Percentiles rank a stretch among this genome's conserved stretches.
These are phyloP conservation scores for Fonsecaea nubica DNA, from an alignment of 2,329 filamentous ascomycete species.

Conservation along the genomic window DNA sequence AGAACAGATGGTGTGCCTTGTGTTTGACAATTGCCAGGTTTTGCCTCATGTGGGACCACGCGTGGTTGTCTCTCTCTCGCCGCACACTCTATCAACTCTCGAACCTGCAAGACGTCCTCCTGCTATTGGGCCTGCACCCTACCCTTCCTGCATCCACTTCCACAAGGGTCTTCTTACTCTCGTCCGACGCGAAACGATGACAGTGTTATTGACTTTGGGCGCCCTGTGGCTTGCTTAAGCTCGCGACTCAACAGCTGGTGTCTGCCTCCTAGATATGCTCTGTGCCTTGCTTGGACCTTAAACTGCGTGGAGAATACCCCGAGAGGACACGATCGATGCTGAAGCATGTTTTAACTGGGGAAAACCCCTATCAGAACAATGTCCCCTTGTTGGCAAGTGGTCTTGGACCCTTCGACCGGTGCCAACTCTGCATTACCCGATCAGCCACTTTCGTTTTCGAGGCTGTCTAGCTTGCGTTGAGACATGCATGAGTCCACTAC, in stretches of 20 bases:
- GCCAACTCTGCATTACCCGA: neutral
- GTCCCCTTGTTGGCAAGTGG: neutral
- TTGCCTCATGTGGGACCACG: neutral
- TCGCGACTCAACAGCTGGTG: conserved; percentile 6
- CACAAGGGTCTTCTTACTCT: conserved; percentile 10
- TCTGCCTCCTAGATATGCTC: conserved; percentile 4
- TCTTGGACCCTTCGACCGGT: neutral
- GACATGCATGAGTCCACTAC: conserved; percentile 15
- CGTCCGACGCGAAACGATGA: neutral
- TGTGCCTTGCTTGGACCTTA: neutral
- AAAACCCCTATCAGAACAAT: conserved; percentile 1
- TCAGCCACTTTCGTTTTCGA: neutral
- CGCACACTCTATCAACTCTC: conserved; percentile 5
- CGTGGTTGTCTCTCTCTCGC: neutral
- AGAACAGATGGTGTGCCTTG: neutral
- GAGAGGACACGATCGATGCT: neutral
- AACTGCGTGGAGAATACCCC: neutral
- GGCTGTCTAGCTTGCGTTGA: conserved; percentile 6
- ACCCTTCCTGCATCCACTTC: conserved; percentile 11
- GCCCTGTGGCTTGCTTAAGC: conserved; percentile 25
- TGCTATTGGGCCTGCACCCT: conserved; percentile 2
- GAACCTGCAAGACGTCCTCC: neutral
- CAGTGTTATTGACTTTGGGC: conserved; percentile 6
- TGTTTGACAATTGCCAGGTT: neutral
- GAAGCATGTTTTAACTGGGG: neutral